Conservation (phyloP, 1,284 basidiomycete genomes). For the Apiotrichum sp. region DNA sequence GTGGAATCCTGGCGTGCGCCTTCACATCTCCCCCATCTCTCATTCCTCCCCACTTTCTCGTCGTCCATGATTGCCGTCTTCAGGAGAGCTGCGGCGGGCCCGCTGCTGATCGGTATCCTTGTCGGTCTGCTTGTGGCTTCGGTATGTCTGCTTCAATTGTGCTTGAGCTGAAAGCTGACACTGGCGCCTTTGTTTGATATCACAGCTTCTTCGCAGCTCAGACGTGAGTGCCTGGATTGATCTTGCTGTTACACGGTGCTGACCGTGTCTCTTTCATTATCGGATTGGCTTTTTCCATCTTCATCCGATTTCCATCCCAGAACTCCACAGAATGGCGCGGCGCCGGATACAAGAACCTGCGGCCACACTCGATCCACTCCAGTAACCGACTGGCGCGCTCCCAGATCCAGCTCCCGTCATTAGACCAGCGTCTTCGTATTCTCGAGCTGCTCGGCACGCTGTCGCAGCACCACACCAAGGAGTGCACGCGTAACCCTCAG, state of each 20-base stretch:
- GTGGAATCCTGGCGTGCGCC: no score
- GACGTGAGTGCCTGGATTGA: neutral
- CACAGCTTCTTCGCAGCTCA: slow-evolving; percentile 1
- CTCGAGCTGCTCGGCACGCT: slow-evolving; percentile 78
- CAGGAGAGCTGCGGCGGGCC: slow-evolving; percentile 42
- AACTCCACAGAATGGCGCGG: slow-evolving; percentile 9
- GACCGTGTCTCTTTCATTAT: no score
- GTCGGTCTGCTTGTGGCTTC: slow-evolving; percentile 47
- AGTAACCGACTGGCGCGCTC: slow-evolving; percentile 29
- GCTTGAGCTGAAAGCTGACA: no score
- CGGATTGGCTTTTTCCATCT: no score
- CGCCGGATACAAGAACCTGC: slow-evolving; percentile 6
- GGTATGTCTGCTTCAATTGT: slow-evolving; percentile 22
- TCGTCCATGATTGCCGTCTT: slow-evolving; percentile 8
- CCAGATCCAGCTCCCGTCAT: slow-evolving; percentile 53
- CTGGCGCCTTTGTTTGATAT: neutral
- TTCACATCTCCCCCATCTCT: no score
- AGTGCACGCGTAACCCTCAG: slow-evolving; percentile 78
- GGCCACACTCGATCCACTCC: slow-evolving; percentile 8
- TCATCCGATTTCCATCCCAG: neutral
- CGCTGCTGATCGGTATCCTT: slow-evolving; percentile 46
- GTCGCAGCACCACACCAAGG: slow-evolving; percentile 79
- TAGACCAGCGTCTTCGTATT: slow-evolving; percentile 73
- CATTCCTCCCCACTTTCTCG: no score
- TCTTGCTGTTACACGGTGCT: no score